A percentile compares a stretch with the other conserved stretches of the same genome.
Evolutionary conservation across 2,329 filamentous ascomycete species (phyloP).

Genomic region (Tympanopsis confertula): DNA sequence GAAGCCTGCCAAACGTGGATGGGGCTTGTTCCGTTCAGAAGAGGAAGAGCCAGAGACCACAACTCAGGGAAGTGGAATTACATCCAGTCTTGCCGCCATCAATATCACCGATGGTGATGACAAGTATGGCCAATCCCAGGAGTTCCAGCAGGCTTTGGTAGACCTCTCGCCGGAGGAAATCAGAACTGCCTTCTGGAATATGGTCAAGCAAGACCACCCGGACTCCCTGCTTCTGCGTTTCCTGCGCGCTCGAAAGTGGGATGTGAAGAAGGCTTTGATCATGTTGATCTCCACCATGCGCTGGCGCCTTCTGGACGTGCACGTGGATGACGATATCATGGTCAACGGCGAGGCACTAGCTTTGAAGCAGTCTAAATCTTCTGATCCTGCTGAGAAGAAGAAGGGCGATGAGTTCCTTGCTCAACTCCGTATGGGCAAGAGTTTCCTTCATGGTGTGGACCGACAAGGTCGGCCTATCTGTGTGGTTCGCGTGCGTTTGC

Average conservation of each 20-base stretch:
- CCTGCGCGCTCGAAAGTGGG: conserved; percentile 25
- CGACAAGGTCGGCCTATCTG: conserved; percentile 20
- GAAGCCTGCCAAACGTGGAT: too few species aligned
- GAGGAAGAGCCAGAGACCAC: conserved; percentile 1
- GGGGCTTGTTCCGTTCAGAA: not conserved
- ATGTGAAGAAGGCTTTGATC: conserved; percentile 22
- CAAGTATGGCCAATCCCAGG: conserved; percentile 43
- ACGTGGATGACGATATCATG: conserved; percentile 18
- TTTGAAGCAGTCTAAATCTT: conserved; percentile 7
- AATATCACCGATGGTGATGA: conserved; percentile 35
- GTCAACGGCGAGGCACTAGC: conserved; percentile 18
- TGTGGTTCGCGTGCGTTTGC: conserved; percentile 19
- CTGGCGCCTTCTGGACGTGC: conserved; percentile 19
- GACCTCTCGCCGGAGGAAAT: conserved; percentile 4
- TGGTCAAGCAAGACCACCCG: conserved; percentile 19
- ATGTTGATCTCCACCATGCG: conserved; percentile 24
- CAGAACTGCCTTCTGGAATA: conserved; percentile 13
- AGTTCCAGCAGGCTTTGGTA: conserved; percentile 11
- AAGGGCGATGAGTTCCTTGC: conserved; percentile 17
- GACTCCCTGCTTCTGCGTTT: conserved; percentile 26
- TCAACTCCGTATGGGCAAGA: conserved; percentile 24
- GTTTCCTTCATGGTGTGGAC: conserved; percentile 23
- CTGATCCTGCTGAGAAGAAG: conserved; percentile 10
- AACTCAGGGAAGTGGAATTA: conserved; percentile 9
- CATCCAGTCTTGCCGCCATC: conserved; percentile 8